phyloP scores from a whole-genome alignment of 441 rosid species.

The Metrosideros polymorpha region DNA sequence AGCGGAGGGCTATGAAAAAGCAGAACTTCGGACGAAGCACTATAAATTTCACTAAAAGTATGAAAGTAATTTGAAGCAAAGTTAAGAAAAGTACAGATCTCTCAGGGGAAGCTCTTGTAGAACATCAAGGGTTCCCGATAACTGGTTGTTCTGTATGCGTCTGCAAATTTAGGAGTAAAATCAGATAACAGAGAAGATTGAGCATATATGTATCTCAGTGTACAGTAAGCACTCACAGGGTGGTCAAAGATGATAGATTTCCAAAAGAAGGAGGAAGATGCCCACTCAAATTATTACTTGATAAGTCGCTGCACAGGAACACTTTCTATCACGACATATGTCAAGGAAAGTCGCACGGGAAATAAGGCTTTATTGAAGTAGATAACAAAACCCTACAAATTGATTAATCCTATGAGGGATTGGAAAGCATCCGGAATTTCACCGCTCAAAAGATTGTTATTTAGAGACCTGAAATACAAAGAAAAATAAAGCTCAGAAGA shows the following conservation, averaged over 20 bases:
- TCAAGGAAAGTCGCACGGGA: neutral
- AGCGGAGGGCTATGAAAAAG: neutral
- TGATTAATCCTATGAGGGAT: constrained; percentile 51
- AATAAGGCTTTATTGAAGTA: neutral
- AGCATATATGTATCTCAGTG: neutral
- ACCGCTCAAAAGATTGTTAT: constrained; percentile 64
- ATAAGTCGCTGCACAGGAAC: constrained; percentile 56
- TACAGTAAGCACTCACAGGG: constrained; percentile 47
- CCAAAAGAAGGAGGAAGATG: constrained; percentile 64
- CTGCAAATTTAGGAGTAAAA: constrained; percentile 45
- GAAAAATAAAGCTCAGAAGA: neutral
- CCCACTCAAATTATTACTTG: constrained; percentile 75
- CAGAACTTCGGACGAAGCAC: neutral
- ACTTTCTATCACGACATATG: constrained; percentile 6
- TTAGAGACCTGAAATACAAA: constrained; percentile 59
- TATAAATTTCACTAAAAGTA: neutral
- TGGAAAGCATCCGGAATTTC: constrained; percentile 79
- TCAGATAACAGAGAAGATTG: neutral
- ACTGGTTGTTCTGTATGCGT: constrained; percentile 72
- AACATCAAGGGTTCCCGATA: constrained; percentile 79
- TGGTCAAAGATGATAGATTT: constrained; percentile 47
- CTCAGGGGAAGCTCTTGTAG: constrained; percentile 70
- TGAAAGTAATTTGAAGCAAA: constrained; percentile 1
- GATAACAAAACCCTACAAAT: constrained; percentile 48
- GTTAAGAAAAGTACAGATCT: constrained; percentile 57